Percentiles rank a stretch among this genome's conserved stretches.
phyloP scores from a whole-genome alignment of 2,329 filamentous ascomycete genomes.

The Trichoderma guizhouense region DNA sequence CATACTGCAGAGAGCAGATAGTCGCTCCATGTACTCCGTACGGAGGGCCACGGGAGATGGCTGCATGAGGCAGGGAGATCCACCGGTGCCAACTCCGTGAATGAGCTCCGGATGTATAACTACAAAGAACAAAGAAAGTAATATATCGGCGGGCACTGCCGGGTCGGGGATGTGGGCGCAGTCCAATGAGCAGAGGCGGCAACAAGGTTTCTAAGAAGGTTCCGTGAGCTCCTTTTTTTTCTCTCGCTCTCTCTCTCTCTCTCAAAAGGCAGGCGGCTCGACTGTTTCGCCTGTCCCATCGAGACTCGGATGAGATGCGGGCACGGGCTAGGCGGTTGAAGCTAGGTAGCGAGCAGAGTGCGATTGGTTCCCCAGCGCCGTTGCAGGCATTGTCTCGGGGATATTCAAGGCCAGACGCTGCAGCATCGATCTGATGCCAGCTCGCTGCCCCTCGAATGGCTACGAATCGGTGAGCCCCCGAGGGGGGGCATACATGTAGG shows the following conservation, averaged over 20 bases:
- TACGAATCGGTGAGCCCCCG: background rate
- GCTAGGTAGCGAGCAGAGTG: background rate
- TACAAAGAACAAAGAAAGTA: background rate
- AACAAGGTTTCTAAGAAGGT: background rate
- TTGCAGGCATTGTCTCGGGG: slow-evolving; percentile 10
- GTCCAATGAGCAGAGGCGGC: background rate
- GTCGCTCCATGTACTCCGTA: background rate
- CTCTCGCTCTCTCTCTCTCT: background rate
- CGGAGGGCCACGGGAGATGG: background rate
- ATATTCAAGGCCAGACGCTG: slow-evolving; percentile 1
- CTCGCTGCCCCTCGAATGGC: background rate
- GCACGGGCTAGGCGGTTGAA: background rate
- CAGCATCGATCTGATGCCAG: slow-evolving; percentile 7
- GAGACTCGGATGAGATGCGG: background rate
- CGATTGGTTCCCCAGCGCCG: background rate
- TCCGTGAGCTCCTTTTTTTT: slow-evolving; percentile 6
- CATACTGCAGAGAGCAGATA: background rate
- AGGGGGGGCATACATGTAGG: background rate
- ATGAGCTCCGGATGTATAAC: background rate
- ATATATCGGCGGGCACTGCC: background rate
- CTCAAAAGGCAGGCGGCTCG: background rate
- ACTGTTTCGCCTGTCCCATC: slow-evolving; percentile 4
- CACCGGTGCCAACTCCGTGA: background rate
- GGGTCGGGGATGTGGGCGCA: background rate
- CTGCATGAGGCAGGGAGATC: background rate